A percentile compares a stretch with the other conserved stretches of the same genome.
These are phyloP conservation scores for Gossypium arboreum DNA, from an alignment of 345 rosid species.

Conservation along the genomic window DNA sequence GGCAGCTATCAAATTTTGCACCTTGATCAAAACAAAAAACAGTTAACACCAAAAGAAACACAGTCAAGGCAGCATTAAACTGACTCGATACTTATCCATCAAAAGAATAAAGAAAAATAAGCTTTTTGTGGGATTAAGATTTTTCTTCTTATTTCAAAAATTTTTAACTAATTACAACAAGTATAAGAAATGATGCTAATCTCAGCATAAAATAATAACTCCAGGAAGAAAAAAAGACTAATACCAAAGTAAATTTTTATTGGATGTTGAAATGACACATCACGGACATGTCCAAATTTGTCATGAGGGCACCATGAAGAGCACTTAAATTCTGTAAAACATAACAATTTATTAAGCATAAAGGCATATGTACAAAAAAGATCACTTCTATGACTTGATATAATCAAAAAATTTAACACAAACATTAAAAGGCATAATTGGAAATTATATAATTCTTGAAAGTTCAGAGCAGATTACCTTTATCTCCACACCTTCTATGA, in stretches of 20 bases:
- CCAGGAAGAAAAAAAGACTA: neutral
- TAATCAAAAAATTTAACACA: neutral
- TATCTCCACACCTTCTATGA: slow-evolving; percentile 81
- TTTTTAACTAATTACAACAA: neutral
- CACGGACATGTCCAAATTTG: slow-evolving; percentile 70
- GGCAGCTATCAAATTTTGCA: slow-evolving; percentile 90
- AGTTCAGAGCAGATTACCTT: slow-evolving; percentile 51
- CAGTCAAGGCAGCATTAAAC: neutral
- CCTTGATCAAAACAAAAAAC: slow-evolving; percentile 36
- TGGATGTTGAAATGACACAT: slow-evolving; percentile 88
- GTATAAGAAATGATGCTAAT: neutral
- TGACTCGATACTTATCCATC: neutral
- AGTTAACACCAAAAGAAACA: slow-evolving; percentile 3
- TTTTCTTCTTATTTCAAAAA: neutral
- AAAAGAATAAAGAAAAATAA: slow-evolving; percentile 7
- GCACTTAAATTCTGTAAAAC: slow-evolving; percentile 70
- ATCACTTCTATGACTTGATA: neutral
- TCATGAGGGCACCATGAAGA: slow-evolving; percentile 73
- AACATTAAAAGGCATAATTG: neutral
- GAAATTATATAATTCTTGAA: neutral
- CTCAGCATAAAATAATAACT: neutral
- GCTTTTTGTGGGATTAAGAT: neutral
- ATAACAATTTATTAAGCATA: slow-evolving; percentile 6
- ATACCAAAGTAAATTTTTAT: slow-evolving; percentile 93
- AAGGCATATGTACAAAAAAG: slow-evolving; percentile 14